Conservation (phyloP, 2,329 filamentous ascomycete species). For the Polytolypa hystricis region DNA sequence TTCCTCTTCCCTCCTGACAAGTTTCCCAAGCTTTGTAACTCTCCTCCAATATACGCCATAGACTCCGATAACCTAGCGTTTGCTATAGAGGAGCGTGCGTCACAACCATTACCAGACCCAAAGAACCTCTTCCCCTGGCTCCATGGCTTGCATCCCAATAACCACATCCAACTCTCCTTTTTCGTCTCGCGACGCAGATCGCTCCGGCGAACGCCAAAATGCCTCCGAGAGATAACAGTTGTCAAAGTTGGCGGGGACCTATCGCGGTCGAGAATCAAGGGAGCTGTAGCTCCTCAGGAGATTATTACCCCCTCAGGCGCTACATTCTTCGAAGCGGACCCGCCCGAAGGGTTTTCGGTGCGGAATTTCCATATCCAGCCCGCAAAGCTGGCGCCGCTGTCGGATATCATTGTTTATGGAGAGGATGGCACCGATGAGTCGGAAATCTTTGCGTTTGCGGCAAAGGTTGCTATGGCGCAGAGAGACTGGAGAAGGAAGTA, state of each 20-base stretch:
- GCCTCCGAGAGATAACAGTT: constrained; percentile 68
- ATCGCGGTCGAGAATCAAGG: constrained; percentile 64
- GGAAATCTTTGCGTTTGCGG: constrained; percentile 54
- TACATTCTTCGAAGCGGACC: constrained; percentile 73
- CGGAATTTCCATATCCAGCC: constrained; percentile 96
- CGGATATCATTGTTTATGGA: constrained; percentile 87
- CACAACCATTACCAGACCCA: constrained; percentile 73
- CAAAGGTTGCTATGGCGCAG: constrained; percentile 63
- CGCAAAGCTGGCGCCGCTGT: constrained; percentile 74
- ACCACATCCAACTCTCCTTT: constrained; percentile 80
- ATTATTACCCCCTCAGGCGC: constrained; percentile 50
- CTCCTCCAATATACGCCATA: constrained; percentile 60
- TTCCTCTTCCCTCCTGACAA: constrained; percentile 62
- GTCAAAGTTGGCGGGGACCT: constrained; percentile 85
- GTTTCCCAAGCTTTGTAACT: constrained; percentile 46
- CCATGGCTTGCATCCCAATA: constrained; percentile 81
- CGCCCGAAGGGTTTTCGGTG: constrained; percentile 82
- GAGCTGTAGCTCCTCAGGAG: constrained; percentile 73
- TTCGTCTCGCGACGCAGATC: constrained; percentile 67
- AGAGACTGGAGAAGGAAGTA: constrained; percentile 59
- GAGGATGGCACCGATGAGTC: constrained; percentile 53
- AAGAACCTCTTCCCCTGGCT: constrained; percentile 92
- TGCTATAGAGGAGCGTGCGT: constrained; percentile 64
- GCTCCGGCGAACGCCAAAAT: constrained; percentile 60
- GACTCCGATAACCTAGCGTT: constrained; percentile 55